Conservation (phyloP, 352 stramenopile genomes). For the Phytophthora crassamura region DNA sequence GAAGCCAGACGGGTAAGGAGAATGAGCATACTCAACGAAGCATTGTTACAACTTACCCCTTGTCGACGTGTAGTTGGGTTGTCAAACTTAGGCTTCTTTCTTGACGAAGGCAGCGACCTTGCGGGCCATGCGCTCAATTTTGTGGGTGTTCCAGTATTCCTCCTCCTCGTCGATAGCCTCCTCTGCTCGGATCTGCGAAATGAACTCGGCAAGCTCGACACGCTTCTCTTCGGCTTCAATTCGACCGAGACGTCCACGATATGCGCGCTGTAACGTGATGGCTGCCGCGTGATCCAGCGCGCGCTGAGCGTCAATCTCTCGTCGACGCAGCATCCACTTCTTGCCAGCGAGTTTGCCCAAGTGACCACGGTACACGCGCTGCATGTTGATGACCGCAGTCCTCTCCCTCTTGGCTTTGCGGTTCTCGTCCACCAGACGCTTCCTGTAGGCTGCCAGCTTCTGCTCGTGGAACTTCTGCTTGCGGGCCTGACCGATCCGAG, state of each 20-base stretch:
- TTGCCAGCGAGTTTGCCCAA: conserved; percentile 84
- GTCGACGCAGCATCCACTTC: conserved; percentile 84
- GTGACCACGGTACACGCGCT: conserved; percentile 75
- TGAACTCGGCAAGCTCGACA: conserved; percentile 94
- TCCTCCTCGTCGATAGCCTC: conserved; percentile 92
- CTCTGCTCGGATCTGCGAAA: conserved; percentile 89
- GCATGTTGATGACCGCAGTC: conserved; percentile 62
- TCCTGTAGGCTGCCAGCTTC: conserved; percentile 61
- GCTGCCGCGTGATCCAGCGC: conserved; percentile 81
- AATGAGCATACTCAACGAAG: conserved; percentile 20
- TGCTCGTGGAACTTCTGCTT: conserved; percentile 77
- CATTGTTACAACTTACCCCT: conserved; percentile 32
- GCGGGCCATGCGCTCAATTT: conserved; percentile 56
- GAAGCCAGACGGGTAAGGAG: conserved; percentile 29
- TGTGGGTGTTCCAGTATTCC: conserved; percentile 72
- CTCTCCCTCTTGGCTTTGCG: conserved; percentile 68
- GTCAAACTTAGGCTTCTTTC: conserved; percentile 53
- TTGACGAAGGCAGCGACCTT: conserved; percentile 68
- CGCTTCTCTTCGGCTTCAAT: conserved; percentile 82
- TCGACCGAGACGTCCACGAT: conserved; percentile 85
- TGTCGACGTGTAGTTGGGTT: conserved; percentile 28
- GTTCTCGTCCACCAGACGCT: conserved; percentile 68
- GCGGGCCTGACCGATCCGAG: conserved; percentile 62
- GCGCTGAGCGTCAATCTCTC: conserved; percentile 86
- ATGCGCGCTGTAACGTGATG: conserved; percentile 87